Evolutionary conservation across 495 filamentous ascomycete species (phyloP), one percentile per base, ranked within the genome.

Genomic region (Hypoxylon fuscum): DNA sequence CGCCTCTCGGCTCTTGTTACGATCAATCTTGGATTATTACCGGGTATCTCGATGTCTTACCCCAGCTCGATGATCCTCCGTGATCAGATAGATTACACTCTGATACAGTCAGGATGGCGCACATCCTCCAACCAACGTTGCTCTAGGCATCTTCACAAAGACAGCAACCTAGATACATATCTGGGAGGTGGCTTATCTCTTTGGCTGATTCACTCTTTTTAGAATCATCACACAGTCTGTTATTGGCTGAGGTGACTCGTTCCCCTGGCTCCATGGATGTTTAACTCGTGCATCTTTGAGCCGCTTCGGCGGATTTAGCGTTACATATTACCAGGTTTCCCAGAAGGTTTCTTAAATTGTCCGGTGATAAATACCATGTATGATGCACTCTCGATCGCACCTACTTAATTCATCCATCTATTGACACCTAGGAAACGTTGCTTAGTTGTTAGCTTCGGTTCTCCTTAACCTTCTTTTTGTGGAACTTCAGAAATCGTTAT

Each of bases 121-220:
- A 42, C 50, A 27, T 49, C 21, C 48, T 53, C 54, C 54, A 64
- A 59, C 55, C 55, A 65, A n/a, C 50, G 25, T 15, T 42, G 23
- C 44, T 29, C 40, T 35, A 27, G 21, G 9, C 52, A 38, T 31
- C 11, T 35, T 47, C 5, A 14, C 22, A 12, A 50, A 43, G 48
- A 54, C 32, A 23, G 35, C 35, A 47, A 20, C 25, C 27, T 20
- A 29, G 18, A 11, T 17, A 35, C 22, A 31, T 35, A 21, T 38
- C 11, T 21, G 23, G 32, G 20, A 31, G 29, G 35, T 23, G 12
- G 20, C 38, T 18, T 29, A 18, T 22, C 43, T 22, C 27, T 22
- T 42, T 54, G 25, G 50, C 43, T 48, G 55, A 40, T 46, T 25
- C 31, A 40, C 35, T 51, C 20, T 14, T 1, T 15, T 5, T 38